Percentiles rank a stretch among this genome's conserved stretches.
Conservation (phyloP, 495 filamentous ascomycete species). For the Lineolata rhizophorae region DNA sequence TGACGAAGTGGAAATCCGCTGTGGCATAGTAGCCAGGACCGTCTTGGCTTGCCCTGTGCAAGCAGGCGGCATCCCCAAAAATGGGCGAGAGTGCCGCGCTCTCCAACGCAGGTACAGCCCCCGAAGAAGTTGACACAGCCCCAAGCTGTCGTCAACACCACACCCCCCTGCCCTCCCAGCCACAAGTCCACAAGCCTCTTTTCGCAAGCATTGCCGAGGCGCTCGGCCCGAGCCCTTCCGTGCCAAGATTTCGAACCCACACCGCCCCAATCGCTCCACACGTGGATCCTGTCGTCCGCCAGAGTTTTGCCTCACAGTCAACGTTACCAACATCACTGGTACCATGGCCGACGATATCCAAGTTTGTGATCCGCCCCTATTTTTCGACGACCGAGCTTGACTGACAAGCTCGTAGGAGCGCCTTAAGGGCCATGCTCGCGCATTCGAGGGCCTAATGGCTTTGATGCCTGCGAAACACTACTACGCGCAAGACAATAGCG, state of each 20-base stretch:
- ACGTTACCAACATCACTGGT: not conserved
- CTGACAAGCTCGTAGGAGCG: constrained; percentile 38
- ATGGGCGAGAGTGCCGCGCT: too few species aligned
- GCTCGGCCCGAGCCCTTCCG: too few species aligned
- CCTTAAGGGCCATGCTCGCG: constrained; percentile 59
- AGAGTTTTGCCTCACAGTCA: not conserved
- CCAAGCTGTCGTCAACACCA: too few species aligned
- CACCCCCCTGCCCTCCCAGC: too few species aligned
- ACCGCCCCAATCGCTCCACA: not conserved
- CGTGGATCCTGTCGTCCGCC: not conserved
- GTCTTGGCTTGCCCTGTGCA: not conserved
- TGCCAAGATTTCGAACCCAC: not conserved
- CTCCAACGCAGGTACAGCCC: too few species aligned
- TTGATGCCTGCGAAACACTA: constrained; percentile 86
- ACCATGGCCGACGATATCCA: constrained; percentile 16
- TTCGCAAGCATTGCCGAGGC: too few species aligned
- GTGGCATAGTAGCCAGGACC: too few species aligned
- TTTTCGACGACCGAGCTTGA: too few species aligned
- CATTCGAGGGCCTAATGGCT: constrained; percentile 80
- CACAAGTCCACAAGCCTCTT: too few species aligned
- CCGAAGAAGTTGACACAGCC: too few species aligned
- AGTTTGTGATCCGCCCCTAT: constrained; percentile 10
- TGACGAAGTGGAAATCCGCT: not conserved
- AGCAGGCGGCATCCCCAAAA: too few species aligned
- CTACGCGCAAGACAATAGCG: constrained; percentile 66